These are phyloP conservation scores for Talaromyces funiculosus DNA, from an alignment of 2,329 filamentous ascomycete genomes.

Conservation along the genomic window DNA sequence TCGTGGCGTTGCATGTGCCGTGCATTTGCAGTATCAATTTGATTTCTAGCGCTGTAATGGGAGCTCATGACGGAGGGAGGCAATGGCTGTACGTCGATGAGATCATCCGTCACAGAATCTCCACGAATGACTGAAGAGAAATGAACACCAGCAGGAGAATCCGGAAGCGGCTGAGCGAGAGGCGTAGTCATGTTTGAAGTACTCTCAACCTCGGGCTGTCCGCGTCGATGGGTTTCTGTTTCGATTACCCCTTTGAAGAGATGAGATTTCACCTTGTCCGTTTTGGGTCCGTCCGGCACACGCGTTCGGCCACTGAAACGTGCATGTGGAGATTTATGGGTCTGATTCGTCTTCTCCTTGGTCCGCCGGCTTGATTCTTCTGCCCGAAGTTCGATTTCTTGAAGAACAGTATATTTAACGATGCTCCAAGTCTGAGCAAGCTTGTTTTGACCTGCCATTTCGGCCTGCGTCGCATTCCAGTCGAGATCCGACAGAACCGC, in stretches of 20 bases:
- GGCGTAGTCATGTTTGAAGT: constrained; percentile 54
- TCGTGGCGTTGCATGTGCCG: constrained; percentile 21
- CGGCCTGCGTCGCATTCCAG: constrained; percentile 50
- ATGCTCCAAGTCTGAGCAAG: constrained; percentile 57
- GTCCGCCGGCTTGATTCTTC: constrained; percentile 25
- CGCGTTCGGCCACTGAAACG: constrained; percentile 23
- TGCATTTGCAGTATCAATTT: constrained; percentile 16
- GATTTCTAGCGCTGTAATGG: constrained; percentile 24
- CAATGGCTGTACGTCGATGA: constrained; percentile 36
- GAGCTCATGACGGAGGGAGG: constrained; percentile 40
- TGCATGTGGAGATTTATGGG: constrained; percentile 29
- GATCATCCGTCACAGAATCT: constrained; percentile 29
- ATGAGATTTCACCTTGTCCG: constrained; percentile 37
- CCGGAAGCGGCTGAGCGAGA: constrained; percentile 46
- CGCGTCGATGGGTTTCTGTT: constrained; percentile 27
- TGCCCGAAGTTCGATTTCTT: constrained; percentile 43
- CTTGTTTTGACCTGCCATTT: constrained; percentile 45
- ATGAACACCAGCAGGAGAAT: constrained; percentile 29
- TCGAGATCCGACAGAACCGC: constrained; percentile 42
- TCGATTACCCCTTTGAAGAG: constrained; percentile 41
- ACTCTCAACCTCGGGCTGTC: constrained; percentile 40
- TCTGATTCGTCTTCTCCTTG: constrained; percentile 19
- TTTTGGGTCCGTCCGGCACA: constrained; percentile 26
- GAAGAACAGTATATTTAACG: constrained; percentile 46
- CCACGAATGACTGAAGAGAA: constrained; percentile 23